phyloP scores from a whole-genome alignment of 495 filamentous ascomycete genomes.

The Penicillium steckii region DNA sequence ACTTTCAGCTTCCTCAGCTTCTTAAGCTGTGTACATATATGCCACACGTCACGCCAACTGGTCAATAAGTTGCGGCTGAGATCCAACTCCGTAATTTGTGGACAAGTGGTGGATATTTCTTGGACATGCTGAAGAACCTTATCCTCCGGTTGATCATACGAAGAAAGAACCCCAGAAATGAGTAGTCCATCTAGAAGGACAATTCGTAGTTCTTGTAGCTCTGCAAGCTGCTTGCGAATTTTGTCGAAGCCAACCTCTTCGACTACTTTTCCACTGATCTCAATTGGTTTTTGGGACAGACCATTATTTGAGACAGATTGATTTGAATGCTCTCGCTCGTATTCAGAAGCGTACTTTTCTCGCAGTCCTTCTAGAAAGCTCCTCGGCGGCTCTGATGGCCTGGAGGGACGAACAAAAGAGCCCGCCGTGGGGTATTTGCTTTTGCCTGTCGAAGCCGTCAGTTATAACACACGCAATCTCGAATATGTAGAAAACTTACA shows the following conservation, averaged over 20 bases:
- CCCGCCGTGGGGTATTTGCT: slow-evolving; percentile 67
- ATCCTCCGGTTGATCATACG: slow-evolving; percentile 33
- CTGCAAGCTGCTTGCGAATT: slow-evolving; percentile 73
- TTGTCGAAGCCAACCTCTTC: slow-evolving; percentile 97
- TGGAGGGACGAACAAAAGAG: slow-evolving; percentile 81
- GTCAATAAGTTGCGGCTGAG: slow-evolving; percentile 81
- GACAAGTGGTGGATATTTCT: slow-evolving; percentile 38
- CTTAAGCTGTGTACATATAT: slow-evolving; percentile 67
- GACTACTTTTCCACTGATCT: slow-evolving; percentile 81
- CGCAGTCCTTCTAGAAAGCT: slow-evolving; percentile 78
- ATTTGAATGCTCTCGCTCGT: slow-evolving; percentile 21
- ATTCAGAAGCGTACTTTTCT: slow-evolving; percentile 75
- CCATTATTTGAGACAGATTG: slow-evolving; percentile 15
- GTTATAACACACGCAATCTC: background rate
- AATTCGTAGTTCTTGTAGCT: slow-evolving; percentile 72
- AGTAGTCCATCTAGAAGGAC: slow-evolving; percentile 76
- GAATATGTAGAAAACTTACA: slow-evolving; percentile 51
- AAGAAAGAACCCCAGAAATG: slow-evolving; percentile 47
- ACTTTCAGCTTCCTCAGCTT: slow-evolving; percentile 63
- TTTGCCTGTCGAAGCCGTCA: slow-evolving; percentile 48
- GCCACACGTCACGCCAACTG: slow-evolving; percentile 58
- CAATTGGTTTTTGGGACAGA: slow-evolving; percentile 47
- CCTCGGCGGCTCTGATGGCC: slow-evolving; percentile 61
- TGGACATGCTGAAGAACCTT: slow-evolving; percentile 19
- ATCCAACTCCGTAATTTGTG: slow-evolving; percentile 77